Conservation (phyloP, 495 filamentous ascomycete genomes). For the Aspergillus avenaceus region DNA sequence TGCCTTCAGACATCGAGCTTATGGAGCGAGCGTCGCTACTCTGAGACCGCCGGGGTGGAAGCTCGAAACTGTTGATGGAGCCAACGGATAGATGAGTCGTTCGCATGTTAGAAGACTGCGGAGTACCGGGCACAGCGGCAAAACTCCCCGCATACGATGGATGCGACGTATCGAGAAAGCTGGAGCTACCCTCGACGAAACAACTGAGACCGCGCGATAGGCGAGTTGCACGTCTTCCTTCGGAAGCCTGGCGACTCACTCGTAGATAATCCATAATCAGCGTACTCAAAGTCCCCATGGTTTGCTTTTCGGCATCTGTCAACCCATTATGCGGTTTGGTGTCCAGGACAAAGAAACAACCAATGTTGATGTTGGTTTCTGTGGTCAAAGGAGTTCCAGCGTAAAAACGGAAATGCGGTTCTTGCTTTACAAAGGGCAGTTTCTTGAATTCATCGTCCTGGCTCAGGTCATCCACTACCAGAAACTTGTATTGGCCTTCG, state of each 20-base stretch:
- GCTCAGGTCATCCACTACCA: conserved; percentile 35
- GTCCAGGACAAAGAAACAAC: conserved; percentile 66
- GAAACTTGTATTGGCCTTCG: conserved; percentile 26
- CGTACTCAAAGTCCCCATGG: conserved; percentile 43
- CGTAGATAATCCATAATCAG: conserved; percentile 64
- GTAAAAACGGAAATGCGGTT: conserved; percentile 43
- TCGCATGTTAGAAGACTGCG: conserved; percentile 23
- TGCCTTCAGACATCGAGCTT: conserved; percentile 26
- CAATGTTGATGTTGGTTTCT: conserved; percentile 64
- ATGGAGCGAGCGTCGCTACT: conserved; percentile 31
- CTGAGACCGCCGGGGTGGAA: conserved; percentile 17
- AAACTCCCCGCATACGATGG: conserved; percentile 23
- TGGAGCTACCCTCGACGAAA: conserved; percentile 57
- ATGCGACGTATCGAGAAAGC: conserved; percentile 34
- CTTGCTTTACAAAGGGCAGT: conserved; percentile 36
- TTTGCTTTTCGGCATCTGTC: conserved; percentile 31
- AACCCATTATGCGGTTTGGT: conserved; percentile 34
- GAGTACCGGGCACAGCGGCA: conserved; percentile 17
- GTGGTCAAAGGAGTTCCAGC: conserved; percentile 57
- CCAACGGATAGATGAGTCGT: conserved; percentile 23
- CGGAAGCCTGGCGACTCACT: conserved; percentile 50
- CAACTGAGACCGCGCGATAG: conserved; percentile 58
- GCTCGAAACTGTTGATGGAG: conserved; percentile 26
- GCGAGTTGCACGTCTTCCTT: conserved; percentile 53
- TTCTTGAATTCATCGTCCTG: conserved; percentile 37